These are phyloP conservation scores for Stephanocyclus meneghinianus DNA, from an alignment of 352 stramenopile species.

Conservation along the genomic window DNA sequence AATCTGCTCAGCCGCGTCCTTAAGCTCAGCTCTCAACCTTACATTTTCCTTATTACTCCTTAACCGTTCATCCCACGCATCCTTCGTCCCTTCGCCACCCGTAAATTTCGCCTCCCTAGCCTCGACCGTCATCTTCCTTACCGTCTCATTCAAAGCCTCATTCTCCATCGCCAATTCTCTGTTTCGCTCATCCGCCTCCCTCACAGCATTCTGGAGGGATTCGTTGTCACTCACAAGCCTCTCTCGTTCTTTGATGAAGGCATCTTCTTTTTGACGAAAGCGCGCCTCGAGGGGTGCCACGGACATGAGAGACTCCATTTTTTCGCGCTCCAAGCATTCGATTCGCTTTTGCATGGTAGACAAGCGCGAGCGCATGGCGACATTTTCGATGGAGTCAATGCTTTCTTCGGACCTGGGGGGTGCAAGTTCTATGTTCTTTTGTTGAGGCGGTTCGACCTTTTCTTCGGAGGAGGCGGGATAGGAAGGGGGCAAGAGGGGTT, in stretches of 20 bases:
- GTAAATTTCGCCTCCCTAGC: constrained; percentile 49
- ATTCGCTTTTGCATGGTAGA: constrained; percentile 67
- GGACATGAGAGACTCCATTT: constrained; percentile 78
- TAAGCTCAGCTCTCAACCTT: constrained; percentile 73
- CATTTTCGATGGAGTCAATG: constrained; percentile 63
- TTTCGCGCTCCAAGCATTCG: constrained; percentile 77
- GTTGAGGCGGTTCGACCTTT: background rate
- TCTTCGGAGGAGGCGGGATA: constrained; percentile 24
- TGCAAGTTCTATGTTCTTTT: background rate
- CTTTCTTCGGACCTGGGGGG: constrained; percentile 19
- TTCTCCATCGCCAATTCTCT: constrained; percentile 67
- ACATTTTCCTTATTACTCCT: constrained; percentile 74
- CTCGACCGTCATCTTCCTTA: constrained; percentile 57
- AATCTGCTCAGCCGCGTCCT: constrained; percentile 76
- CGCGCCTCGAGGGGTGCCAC: constrained; percentile 79
- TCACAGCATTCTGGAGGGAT: constrained; percentile 34
- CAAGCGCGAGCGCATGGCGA: constrained; percentile 65
- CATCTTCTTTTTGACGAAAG: constrained; percentile 78
- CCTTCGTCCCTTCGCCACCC: constrained; percentile 29
- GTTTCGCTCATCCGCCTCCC: constrained; percentile 66
- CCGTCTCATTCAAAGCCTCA: constrained; percentile 67
- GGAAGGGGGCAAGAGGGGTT: constrained; percentile 35
- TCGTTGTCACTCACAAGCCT: constrained; percentile 71
- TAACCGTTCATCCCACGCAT: constrained; percentile 67
- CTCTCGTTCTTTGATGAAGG: constrained; percentile 69